phyloP scores from a whole-genome alignment of 495 filamentous ascomycete genomes.

The Aspergillus sclerotioniger region DNA sequence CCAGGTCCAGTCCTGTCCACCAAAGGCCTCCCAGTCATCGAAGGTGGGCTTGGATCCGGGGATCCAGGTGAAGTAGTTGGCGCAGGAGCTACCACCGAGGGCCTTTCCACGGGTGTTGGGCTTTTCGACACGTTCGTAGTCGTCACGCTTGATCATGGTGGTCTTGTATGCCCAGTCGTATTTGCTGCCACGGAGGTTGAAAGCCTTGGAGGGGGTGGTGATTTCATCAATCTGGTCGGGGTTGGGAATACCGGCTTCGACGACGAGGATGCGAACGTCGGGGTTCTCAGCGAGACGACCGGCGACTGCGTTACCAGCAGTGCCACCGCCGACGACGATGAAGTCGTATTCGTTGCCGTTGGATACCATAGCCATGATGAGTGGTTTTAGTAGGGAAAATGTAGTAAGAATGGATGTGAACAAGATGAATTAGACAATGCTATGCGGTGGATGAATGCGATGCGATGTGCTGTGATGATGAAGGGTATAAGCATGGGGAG shows the following conservation, averaged over 20 bases:
- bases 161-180: constrained; percentile 65
- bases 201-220: constrained; percentile 43
- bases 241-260: constrained; percentile 51
- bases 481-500: no score
- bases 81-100: constrained; percentile 50
- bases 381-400: not conserved
- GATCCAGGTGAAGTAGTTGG: constrained; percentile 60
- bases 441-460: no score
- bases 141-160: constrained; percentile 59
- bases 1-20: constrained; percentile 59
- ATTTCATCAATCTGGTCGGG: constrained; percentile 40
- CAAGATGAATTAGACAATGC: no score
- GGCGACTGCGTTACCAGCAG: constrained; percentile 56
- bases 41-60: constrained; percentile 53
- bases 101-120: constrained; percentile 57
- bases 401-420: no score
- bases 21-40: constrained; percentile 57
- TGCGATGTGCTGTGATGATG: no score
- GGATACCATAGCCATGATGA: constrained; percentile 21
- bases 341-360: constrained; percentile 36
- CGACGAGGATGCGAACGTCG: constrained; percentile 48
- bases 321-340: constrained; percentile 53
- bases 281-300: constrained; percentile 58
- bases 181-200: constrained; percentile 41
- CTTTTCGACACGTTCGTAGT: constrained; percentile 62